A percentile compares a stretch with the other conserved stretches of the same genome.
These are phyloP conservation scores for Acmispon strigosus DNA, from an alignment of 306 rosid genomes.

Conservation along the genomic window DNA sequence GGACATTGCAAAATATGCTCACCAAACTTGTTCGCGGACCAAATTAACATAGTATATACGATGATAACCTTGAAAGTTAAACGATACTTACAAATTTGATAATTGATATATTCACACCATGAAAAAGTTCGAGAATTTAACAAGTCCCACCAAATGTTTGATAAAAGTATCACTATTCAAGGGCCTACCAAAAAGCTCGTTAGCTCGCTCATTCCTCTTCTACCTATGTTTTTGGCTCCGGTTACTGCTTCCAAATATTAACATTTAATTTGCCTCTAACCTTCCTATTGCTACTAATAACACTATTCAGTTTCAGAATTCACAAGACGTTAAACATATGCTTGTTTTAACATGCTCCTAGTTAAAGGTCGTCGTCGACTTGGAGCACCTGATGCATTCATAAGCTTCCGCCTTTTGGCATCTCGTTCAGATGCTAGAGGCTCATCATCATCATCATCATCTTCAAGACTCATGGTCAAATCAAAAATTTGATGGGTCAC, in stretches of 20 bases:
- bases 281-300: not conserved
- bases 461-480: constrained; percentile 10
- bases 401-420: constrained; percentile 34
- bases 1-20: too few relatives aligned
- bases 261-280: not conserved
- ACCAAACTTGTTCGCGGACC: too few relatives aligned
- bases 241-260: constrained; percentile 2
- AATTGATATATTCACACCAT: too few relatives aligned
- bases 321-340: constrained; percentile 17
- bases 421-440: constrained; percentile 4
- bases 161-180: not conserved
- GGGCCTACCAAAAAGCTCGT: constrained; percentile 16
- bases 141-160: too few relatives aligned
- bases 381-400: constrained; percentile 9
- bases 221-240: not conserved
- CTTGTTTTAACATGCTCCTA: constrained; percentile 24
- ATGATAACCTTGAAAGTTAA: too few relatives aligned
- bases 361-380: constrained; percentile 14
- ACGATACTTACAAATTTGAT: too few relatives aligned
- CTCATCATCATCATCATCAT: constrained; percentile 34
- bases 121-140: too few relatives aligned
- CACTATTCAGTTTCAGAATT: too few relatives aligned
- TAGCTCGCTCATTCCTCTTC: not conserved
- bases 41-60: too few relatives aligned
- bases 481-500: not conserved